Base-by-base conservation (phyloP, 2,329 filamentous ascomycete genomes). In the Sporothrix brunneoviolacea region DNA sequence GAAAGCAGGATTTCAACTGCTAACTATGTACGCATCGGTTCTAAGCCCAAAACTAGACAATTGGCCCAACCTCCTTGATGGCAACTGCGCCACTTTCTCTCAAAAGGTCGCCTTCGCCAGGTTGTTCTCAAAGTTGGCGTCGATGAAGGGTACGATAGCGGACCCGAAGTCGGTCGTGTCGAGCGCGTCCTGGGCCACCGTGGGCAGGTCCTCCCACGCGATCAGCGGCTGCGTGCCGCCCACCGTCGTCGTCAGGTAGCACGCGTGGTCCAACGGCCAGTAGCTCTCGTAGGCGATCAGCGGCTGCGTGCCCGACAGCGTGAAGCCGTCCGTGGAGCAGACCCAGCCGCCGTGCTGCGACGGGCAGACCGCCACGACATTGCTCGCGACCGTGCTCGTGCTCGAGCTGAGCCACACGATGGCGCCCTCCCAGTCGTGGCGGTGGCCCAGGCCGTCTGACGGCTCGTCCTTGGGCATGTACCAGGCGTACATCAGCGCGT, bases 391-490 rank as follows among this genome's bases (percentile, higher is more conserved):
- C 15, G 60, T 51, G 16, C 58, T 55, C 5, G 57, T 54, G 44
- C 57, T 57, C 50, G 16, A 65, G 54, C 41, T 69, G 47, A 55
- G 44, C 36, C 36, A 61, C 13, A 70, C 58, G 3, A 70, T 60
- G 15, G 59, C 54, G 44, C 59, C 63, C 55, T 71, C 68, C 68
- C 68, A 71, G 55, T 71, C 69, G 52, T 70, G 65, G 4, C 68
- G 65, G 51, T 71, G 68, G 28, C 63, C 61, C 3, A 61, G 53
- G 0, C 65, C 68, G 0, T 51, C 39, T 22, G 56, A 59, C 10
- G 70, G 68, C 54, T 65, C 60, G 52, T 74, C 70, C 61, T 75
- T 74, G 45, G 71, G 71, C 58, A 70, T 64, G 58, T 72, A 74
- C 70, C 69, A 71, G 5, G 66, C 60, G 57, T 70, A 71, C 67